Evolutionary conservation across 23 red algal genomes (phyloP), one percentile per base, ranked within the genome.

Genomic region (Chondrus crispus): DNA sequence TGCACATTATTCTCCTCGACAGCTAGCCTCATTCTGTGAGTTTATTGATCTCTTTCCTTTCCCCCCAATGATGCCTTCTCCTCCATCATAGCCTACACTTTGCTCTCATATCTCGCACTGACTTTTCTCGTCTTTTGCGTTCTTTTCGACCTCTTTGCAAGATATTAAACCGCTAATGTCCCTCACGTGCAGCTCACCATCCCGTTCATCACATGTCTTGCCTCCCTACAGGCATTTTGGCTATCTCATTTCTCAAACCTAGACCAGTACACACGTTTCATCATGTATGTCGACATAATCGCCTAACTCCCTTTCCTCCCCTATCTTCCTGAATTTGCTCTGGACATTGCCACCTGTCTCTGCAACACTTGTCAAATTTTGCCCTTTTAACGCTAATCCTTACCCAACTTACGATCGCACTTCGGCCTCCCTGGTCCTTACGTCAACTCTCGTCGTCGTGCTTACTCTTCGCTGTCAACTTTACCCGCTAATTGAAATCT

Each of bases 231-330:
- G 57, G 66, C 85, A 26, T 58, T 44, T 39, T 89, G 85, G 85
- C 33, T 89, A 66, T 39, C 68, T 7, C 46, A 89, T 79, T 57
- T 89, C 26, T 70, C 85, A 2, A 39, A 26, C 44, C 24, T 37
- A 35, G n/a, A 37, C 10, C 37, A n/a, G n/a, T 66, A 22, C 36
- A 18, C 9, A 16, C 85, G 70, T 48, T 38, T 28, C 3, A 29
- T 47, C 20, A 77, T 89, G 30, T 24, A 77, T 14, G 68, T 69
- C 4, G 85, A 89, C 40, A 72, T 78, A 4, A 46, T 45, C 3
- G 50, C 45, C 20, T 78, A 90, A 19, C 49, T 90, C 22, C 87
- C 87, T 46, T 90, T 90, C 57, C 74, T 81, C 50, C 9, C 72
- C 3, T 62, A 90, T 53, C 19, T 90, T 20, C 87, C 87, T 11